A percentile compares a stretch with the other conserved stretches of the same genome.
Conservation (phyloP, 2,329 filamentous ascomycete genomes). For the Apiospora phragmitis region DNA sequence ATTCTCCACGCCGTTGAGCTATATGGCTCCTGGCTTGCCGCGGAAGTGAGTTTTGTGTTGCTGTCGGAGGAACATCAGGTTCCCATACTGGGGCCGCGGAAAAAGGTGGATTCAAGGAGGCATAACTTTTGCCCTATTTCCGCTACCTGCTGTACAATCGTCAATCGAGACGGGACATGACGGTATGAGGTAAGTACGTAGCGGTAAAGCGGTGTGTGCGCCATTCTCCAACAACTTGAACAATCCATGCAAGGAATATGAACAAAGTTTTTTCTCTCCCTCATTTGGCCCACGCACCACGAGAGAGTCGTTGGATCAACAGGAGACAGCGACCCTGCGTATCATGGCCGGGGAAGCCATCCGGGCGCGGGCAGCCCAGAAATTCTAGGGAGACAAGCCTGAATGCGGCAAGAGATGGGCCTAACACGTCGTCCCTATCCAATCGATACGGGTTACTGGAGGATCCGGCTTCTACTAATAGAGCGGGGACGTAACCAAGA, state of each 20-base stretch:
- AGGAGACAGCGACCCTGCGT: background rate
- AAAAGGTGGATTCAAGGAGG: background rate
- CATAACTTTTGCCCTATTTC: background rate
- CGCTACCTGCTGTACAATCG: background rate
- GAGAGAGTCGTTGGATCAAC: background rate
- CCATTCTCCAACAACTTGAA: background rate
- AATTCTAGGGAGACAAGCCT: background rate
- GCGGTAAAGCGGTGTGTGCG: background rate
- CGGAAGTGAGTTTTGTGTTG: background rate
- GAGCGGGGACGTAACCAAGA: background rate
- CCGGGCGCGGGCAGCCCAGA: background rate
- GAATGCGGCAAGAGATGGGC: background rate
- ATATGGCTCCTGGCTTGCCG: background rate
- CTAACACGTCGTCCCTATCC: background rate
- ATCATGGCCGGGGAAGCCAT: background rate
- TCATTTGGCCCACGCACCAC: background rate
- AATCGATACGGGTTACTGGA: background rate
- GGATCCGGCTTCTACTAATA: background rate
- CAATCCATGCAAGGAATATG: constrained; percentile 3
- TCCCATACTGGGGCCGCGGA: constrained; percentile 5
- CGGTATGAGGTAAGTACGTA: background rate
- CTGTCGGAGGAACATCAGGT: background rate
- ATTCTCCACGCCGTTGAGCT: background rate
- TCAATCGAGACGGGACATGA: background rate
- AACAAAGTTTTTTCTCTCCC: background rate